These are phyloP conservation scores for Ceriops decandra DNA, from an alignment of 345 rosid genomes.

Conservation along the genomic window DNA sequence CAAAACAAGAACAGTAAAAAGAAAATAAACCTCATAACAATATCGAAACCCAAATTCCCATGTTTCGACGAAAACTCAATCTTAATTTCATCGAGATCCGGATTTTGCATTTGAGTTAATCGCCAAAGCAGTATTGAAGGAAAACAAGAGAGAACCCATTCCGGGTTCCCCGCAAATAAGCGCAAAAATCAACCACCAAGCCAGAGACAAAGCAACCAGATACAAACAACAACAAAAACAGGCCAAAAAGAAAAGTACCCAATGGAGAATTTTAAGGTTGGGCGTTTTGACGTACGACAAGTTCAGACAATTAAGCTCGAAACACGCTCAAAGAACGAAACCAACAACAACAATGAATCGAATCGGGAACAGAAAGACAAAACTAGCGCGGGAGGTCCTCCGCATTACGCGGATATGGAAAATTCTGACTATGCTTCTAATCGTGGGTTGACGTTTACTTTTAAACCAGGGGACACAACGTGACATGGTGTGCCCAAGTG, in stretches of 20 bases:
- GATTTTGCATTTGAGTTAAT: constrained; percentile 13
- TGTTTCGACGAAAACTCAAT: background rate
- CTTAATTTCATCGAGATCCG: constrained; percentile 14
- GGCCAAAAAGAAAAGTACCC: constrained; percentile 20
- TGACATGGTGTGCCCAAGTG: too few relatives aligned
- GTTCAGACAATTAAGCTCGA: constrained; percentile 13
- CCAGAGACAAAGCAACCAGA: background rate
- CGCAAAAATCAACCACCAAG: background rate
- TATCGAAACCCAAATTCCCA: constrained; percentile 4
- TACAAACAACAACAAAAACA: constrained; percentile 1
- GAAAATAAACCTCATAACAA: background rate
- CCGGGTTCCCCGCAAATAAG: constrained; percentile 10
- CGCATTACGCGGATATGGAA: too few relatives aligned
- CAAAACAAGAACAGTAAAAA: constrained; percentile 14
- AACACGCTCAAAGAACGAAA: constrained; percentile 2
- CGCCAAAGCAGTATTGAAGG: constrained; percentile 10
- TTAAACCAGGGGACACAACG: too few relatives aligned
- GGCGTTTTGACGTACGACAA: constrained; percentile 3
- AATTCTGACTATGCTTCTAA: too few relatives aligned
- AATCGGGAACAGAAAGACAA: background rate
- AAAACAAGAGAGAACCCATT: constrained; percentile 1
- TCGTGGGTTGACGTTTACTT: too few relatives aligned
- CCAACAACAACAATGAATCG: constrained; percentile 1
- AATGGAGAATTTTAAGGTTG: constrained; percentile 23
- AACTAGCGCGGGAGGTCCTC: constrained; percentile 21